Evolutionary conservation across 495 filamentous ascomycete species (phyloP).

Genomic region (Aspergillus coremiiformis): DNA sequence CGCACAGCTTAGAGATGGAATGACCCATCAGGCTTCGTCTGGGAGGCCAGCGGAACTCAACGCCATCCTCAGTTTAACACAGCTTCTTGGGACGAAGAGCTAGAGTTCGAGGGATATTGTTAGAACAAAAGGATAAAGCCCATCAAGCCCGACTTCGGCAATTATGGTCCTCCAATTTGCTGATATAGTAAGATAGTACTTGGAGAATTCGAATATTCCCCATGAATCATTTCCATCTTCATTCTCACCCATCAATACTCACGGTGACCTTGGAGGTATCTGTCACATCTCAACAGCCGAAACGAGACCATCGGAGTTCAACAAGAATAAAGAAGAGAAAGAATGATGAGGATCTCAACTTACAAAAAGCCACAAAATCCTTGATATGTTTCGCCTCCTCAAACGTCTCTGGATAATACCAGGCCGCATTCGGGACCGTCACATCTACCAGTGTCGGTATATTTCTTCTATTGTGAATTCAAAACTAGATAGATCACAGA

Average conservation of each 20-base stretch:
- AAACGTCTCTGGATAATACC: constrained; percentile 58
- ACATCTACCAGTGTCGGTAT: constrained; percentile 25
- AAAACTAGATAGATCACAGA: not conserved
- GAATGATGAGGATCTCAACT: constrained; percentile 17
- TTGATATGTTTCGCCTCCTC: constrained; percentile 52
- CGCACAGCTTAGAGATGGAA: too few relatives aligned
- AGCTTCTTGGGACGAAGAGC: too few relatives aligned
- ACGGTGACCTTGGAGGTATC: constrained; percentile 40
- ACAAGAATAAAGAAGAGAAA: not conserved
- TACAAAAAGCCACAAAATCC: constrained; percentile 61
- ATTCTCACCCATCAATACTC: constrained; percentile 12
- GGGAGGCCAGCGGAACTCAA: too few relatives aligned
- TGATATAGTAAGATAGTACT: too few relatives aligned
- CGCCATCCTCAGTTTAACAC: too few relatives aligned
- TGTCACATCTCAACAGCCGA: constrained; percentile 3
- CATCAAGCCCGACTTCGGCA: too few relatives aligned
- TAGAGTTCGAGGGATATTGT: too few relatives aligned
- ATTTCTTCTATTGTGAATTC: not conserved
- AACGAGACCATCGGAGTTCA: not conserved
- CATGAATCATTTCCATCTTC: not conserved
- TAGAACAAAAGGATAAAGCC: too few relatives aligned
- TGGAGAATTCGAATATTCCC: too few relatives aligned
- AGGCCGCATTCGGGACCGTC: constrained; percentile 54
- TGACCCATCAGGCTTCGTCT: too few relatives aligned
- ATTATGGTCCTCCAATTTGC: too few relatives aligned